Conservation (phyloP, 225 moss, liverwort and hornwort species). For the Sphagnum contortum region DNA sequence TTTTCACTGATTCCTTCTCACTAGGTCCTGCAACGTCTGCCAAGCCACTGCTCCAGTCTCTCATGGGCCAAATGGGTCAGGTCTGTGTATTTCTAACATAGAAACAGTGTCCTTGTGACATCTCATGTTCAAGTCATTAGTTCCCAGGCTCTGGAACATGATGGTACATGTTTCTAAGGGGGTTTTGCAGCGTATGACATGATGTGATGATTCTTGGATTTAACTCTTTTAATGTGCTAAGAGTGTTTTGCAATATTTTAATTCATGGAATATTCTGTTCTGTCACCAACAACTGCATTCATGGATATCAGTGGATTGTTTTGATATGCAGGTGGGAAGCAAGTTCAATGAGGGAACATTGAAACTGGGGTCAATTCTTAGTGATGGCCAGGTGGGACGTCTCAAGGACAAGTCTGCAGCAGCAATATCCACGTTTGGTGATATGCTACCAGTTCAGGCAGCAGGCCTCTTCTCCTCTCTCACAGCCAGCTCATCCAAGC, state of each 20-base stretch:
- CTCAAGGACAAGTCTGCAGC: slow-evolving; percentile 86
- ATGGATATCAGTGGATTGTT: too few relatives aligned
- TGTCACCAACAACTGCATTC: too few relatives aligned
- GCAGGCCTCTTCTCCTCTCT: slow-evolving; percentile 84
- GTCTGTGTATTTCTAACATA: slow-evolving; percentile 10
- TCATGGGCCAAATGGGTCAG: slow-evolving; percentile 71
- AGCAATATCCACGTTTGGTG: slow-evolving; percentile 89
- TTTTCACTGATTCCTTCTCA: slow-evolving; percentile 43
- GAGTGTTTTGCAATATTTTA: too few relatives aligned
- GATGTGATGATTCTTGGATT: too few relatives aligned
- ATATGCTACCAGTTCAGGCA: slow-evolving; percentile 86
- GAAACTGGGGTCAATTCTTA: slow-evolving; percentile 70
- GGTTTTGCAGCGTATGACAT: too few relatives aligned
- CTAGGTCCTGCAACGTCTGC: slow-evolving; percentile 54
- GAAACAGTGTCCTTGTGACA: too few relatives aligned
- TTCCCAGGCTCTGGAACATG: too few relatives aligned
- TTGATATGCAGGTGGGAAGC: slow-evolving; percentile 60
- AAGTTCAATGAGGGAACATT: slow-evolving; percentile 89
- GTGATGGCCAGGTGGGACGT: slow-evolving; percentile 82
- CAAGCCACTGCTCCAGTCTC: slow-evolving; percentile 60
- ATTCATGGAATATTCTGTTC: too few relatives aligned
- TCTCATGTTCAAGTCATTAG: too few relatives aligned
- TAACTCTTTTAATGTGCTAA: too few relatives aligned
- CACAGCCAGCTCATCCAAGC: slow-evolving; percentile 23
- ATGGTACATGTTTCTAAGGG: too few relatives aligned